phyloP scores from a whole-genome alignment of 2,329 filamentous ascomycete genomes.

The Salinomyces thailandicus region DNA sequence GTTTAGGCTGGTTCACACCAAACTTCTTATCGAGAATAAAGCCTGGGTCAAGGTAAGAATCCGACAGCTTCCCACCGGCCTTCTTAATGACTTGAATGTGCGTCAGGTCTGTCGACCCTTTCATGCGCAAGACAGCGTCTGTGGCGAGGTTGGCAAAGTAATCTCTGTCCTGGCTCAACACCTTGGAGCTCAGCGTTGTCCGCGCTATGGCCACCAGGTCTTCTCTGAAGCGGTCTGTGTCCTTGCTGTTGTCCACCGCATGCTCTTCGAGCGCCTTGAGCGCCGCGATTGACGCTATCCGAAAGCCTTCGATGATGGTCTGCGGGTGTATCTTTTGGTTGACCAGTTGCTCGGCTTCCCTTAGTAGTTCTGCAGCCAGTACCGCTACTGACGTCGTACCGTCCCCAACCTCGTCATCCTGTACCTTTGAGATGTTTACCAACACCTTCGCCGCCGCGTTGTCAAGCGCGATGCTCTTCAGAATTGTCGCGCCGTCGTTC shows the following conservation, averaged over 20 bases:
- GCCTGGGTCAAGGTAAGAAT: conserved; percentile 94
- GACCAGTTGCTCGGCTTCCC: conserved; percentile 93
- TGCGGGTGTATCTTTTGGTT: conserved; percentile 98
- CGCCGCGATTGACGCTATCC: conserved; percentile 88
- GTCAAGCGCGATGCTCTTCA: conserved; percentile 96
- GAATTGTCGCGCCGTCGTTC: conserved; percentile 95
- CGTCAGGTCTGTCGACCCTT: conserved; percentile 83
- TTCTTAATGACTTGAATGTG: conserved; percentile 99
- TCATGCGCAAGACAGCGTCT: conserved; percentile 82
- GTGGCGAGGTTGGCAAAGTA: conserved; percentile 85
- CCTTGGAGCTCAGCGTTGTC: conserved; percentile 95
- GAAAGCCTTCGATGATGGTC: conserved; percentile 97
- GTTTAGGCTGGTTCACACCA: conserved; percentile 95
- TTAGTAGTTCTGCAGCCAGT: conserved; percentile 83
- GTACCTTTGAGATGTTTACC: conserved; percentile 98
- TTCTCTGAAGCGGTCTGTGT: conserved; percentile 72
- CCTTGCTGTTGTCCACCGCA: conserved; percentile 82
- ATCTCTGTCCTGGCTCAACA: conserved; percentile 83
- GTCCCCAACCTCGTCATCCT: conserved; percentile 97
- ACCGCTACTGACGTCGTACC: conserved; percentile 97
- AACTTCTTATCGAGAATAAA: conserved; percentile 99
- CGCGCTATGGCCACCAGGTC: conserved; percentile 84
- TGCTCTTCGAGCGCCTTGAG: conserved; percentile 72
- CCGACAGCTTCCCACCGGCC: conserved; percentile 89
- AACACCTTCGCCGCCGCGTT: conserved; percentile 97